Percentiles rank a stretch among this genome's conserved stretches.
Conservation (phyloP, 306 rosid genomes). For the Lotus japonicus region DNA sequence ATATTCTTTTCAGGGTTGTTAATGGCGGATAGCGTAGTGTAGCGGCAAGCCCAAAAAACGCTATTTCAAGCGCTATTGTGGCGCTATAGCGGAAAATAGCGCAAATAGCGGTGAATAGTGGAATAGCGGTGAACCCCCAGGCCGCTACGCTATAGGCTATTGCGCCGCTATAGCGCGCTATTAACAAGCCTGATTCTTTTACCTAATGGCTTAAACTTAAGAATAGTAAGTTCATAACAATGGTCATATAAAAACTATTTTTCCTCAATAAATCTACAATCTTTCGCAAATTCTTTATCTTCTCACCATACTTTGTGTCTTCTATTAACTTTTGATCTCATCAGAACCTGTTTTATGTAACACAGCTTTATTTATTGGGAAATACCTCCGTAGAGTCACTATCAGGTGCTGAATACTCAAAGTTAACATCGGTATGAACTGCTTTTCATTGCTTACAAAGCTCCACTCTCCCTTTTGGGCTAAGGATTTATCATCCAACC, state of each 20-base stretch:
- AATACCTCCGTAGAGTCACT: slow-evolving; percentile 73
- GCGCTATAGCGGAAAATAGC: too few species aligned
- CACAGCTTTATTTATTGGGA: slow-evolving; percentile 89
- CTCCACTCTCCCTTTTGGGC: neutral
- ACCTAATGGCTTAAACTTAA: too few species aligned
- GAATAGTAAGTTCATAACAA: neutral
- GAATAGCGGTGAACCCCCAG: too few species aligned
- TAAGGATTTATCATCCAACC: neutral
- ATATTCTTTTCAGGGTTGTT: too few species aligned
- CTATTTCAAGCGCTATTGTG: too few species aligned
- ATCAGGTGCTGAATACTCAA: slow-evolving; percentile 92
- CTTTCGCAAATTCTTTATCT: neutral
- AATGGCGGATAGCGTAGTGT: too few species aligned
- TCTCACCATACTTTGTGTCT: neutral
- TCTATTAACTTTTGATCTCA: slow-evolving; percentile 11
- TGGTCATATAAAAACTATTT: neutral
- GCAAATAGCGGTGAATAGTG: too few species aligned
- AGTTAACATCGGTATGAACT: slow-evolving; percentile 90
- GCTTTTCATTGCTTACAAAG: slow-evolving; percentile 49
- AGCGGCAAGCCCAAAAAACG: too few species aligned
- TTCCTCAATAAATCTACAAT: neutral
- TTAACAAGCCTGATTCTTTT: too few species aligned
- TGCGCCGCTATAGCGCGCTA: too few species aligned
- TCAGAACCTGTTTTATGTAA: slow-evolving; percentile 27
- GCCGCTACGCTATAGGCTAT: too few species aligned